Evolutionary conservation across 257 asterid species (phyloP).

Genomic region (Solanum ossicruentum): DNA sequence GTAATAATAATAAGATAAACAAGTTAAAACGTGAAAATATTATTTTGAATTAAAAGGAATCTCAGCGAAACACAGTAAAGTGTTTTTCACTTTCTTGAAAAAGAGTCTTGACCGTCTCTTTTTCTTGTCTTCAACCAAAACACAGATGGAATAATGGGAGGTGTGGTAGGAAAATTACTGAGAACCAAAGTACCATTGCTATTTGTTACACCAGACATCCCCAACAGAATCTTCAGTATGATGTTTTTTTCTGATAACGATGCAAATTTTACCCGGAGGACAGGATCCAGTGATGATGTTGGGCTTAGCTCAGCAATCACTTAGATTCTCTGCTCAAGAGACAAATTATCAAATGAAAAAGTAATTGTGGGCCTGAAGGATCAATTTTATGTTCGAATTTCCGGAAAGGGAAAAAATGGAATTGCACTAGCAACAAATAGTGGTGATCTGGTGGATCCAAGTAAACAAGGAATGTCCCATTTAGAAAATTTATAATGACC

Average conservation of each 20-base stretch:
- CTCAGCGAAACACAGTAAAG: constrained; percentile 26
- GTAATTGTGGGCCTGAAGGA: neutral
- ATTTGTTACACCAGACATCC: neutral
- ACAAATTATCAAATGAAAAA: neutral
- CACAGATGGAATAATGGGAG: neutral
- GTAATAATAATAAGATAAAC: neutral
- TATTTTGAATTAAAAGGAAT: constrained; percentile 27
- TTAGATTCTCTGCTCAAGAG: neutral
- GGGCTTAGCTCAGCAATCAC: neutral
- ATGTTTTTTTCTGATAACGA: neutral
- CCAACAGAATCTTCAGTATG: neutral
- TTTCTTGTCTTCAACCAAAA: constrained; percentile 12
- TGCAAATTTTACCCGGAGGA: neutral
- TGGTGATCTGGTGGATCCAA: neutral
- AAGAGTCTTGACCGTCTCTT: constrained; percentile 6
- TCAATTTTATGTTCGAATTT: neutral
- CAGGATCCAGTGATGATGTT: neutral
- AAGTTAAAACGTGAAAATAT: neutral
- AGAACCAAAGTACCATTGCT: neutral
- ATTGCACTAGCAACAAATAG: neutral
- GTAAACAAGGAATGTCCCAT: neutral
- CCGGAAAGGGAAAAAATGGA: neutral
- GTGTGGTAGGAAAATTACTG: neutral
- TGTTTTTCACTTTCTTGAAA: constrained; percentile 37
- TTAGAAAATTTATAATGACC: neutral